Evolutionary conservation across 2,329 filamentous ascomycete genomes (phyloP).

Genomic region (Tolypocladium sp.): DNA sequence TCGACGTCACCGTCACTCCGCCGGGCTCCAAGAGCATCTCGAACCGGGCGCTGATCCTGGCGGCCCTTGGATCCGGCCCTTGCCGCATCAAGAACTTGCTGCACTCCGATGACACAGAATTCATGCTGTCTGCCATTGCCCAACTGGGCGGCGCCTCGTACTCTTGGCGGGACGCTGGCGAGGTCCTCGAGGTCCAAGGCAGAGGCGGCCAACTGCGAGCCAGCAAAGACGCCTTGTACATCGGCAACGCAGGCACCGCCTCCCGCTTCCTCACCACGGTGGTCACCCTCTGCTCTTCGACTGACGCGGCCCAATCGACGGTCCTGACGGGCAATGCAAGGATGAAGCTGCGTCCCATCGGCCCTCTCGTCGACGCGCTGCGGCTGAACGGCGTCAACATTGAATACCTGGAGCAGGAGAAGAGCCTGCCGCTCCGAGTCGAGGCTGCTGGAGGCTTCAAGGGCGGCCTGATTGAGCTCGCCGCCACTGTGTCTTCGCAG

Average conservation of each 20-base stretch:
- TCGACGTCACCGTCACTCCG: constrained; percentile 70
- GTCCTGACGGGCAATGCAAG: constrained; percentile 86
- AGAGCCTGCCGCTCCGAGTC: constrained; percentile 77
- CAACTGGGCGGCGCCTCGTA: constrained; percentile 81
- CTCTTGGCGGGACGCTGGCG: constrained; percentile 90
- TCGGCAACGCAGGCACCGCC: constrained; percentile 93
- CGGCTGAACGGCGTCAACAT: constrained; percentile 79
- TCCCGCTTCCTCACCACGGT: constrained; percentile 93
- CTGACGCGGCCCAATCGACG: constrained; percentile 51
- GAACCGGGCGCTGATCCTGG: constrained; percentile 88
- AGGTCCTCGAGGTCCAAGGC: constrained; percentile 78
- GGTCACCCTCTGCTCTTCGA: constrained; percentile 68
- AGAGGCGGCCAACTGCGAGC: constrained; percentile 81
- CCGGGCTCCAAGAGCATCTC: constrained; percentile 98
- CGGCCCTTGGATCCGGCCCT: constrained; percentile 76
- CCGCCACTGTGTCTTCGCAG: constrained; percentile 95
- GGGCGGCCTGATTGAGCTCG: constrained; percentile 82
- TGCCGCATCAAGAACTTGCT: constrained; percentile 88
- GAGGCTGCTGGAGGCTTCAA: constrained; percentile 74
- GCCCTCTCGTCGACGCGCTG: constrained; percentile 83
- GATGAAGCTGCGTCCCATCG: constrained; percentile 95
- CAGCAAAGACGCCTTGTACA: constrained; percentile 69
- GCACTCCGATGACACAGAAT: constrained; percentile 94
- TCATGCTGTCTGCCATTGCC: constrained; percentile 88
- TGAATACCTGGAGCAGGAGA: constrained; percentile 73